Evolutionary conservation across 2,329 filamentous ascomycete genomes (phyloP), one percentile per base, ranked within the genome.

Genomic region (Fusarium sp.): DNA sequence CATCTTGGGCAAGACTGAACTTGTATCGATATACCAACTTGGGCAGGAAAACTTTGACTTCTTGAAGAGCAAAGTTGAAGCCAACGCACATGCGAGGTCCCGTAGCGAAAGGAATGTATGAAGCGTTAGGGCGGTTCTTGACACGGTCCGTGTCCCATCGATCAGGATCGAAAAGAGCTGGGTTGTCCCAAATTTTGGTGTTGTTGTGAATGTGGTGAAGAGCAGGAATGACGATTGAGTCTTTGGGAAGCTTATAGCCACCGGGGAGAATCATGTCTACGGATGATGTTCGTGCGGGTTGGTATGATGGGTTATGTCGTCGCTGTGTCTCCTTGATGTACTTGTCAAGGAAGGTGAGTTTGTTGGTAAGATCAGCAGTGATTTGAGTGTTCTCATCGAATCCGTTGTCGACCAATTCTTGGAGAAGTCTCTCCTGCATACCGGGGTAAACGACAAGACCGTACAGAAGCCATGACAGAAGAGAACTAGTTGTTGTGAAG

Each of bases 241-340:
- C 86, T 57, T 83, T 81, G 32, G 87, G 85, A 0, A 91, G 75
- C 59, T 82, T 83, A 80, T 89, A 90, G 1, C 88, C 89, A 0
- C 88, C 89, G 0, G 89, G 89, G 0, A 91, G 78, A 30, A 91
- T 82, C 60, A 88, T 78, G 73, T 90, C 88, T 6, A 79, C 79
- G 65, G 85, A 85, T 5, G 88, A 80, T 2, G 86, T 90, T 33
- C 89, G 86, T 2, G 82, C 89, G 0, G 89, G 87, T 71, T 91
- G 89, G 79, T 86, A 91, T 1, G 87, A 88, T 0, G 89, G 86
- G 78, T 88, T 90, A 80, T 90, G 88, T 6, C 82, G 81, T 5
- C 89, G 84, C 75, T 89, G 88, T 2, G 84, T 88, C 75, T 91
- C 89, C 77, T 90, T 90, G 81, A 91, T 80, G 76, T 85, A 89